These are phyloP conservation scores for Neurospora cerealis DNA, from an alignment of 495 filamentous ascomycete genomes.

Conservation along the genomic window DNA sequence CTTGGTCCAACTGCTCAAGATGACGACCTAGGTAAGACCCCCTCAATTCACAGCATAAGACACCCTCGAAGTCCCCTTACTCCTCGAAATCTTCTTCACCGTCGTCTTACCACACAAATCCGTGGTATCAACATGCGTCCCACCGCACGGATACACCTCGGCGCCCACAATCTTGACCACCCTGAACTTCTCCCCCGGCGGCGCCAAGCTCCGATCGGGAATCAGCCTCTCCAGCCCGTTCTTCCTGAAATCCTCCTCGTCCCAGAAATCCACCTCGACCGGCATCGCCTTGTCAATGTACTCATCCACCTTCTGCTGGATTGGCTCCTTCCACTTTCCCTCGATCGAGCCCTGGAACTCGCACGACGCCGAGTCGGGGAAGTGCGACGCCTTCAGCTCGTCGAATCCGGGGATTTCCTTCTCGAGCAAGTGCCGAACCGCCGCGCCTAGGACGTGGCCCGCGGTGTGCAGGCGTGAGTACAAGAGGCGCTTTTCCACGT, in stretches of 20 bases:
- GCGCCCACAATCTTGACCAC: slow-evolving; percentile 48
- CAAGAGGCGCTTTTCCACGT: slow-evolving; percentile 41
- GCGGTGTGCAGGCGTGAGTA: slow-evolving; percentile 56
- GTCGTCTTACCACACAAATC: slow-evolving; percentile 39
- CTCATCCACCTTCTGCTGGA: slow-evolving; percentile 44
- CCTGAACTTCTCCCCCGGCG: slow-evolving; percentile 38
- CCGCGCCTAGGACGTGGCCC: slow-evolving; percentile 52
- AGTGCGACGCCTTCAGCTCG: slow-evolving; percentile 54
- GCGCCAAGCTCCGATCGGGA: slow-evolving; percentile 33
- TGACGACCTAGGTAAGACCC: neutral
- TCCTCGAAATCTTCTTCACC: slow-evolving; percentile 51
- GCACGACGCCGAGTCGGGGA: slow-evolving; percentile 47
- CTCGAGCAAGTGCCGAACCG: slow-evolving; percentile 44
- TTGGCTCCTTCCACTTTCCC: slow-evolving; percentile 45
- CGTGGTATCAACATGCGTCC: slow-evolving; percentile 51
- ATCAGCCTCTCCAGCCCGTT: slow-evolving; percentile 37
- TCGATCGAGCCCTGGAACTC: slow-evolving; percentile 53
- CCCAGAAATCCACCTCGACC: slow-evolving; percentile 52
- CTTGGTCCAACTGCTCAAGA: neutral
- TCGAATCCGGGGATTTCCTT: slow-evolving; percentile 39
- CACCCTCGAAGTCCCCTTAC: slow-evolving; percentile 45
- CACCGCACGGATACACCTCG: slow-evolving; percentile 54
- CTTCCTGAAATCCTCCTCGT: slow-evolving; percentile 38
- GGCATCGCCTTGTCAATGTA: slow-evolving; percentile 39
- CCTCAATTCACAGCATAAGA: slow-evolving; percentile 33